Conservation (phyloP, 495 filamentous ascomycete species). For the Aspergillus mulundensis region DNA sequence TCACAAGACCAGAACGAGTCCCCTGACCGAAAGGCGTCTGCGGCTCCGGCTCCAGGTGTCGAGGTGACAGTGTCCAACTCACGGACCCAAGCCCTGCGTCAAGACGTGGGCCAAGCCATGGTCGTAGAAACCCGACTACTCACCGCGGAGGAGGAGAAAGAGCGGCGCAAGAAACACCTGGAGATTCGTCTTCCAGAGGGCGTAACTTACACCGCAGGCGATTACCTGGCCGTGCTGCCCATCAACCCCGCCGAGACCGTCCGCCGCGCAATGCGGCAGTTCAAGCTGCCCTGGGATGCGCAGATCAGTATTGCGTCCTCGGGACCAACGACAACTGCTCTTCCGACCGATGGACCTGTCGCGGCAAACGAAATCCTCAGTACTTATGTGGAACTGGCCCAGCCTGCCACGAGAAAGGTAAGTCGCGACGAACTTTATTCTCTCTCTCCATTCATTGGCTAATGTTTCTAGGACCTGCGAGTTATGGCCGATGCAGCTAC, state of each 20-base stretch:
- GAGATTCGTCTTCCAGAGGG: conserved; percentile 4
- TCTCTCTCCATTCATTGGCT: no score
- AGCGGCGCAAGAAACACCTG: not conserved
- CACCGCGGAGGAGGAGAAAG: conserved; percentile 26
- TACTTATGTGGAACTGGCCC: conserved; percentile 6
- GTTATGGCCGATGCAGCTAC: conserved; percentile 2
- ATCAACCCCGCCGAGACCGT: conserved; percentile 5
- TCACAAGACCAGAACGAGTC: conserved; percentile 2
- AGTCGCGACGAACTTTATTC: not conserved
- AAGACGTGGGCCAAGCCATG: conserved; percentile 60
- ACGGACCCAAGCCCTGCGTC: conserved; percentile 54
- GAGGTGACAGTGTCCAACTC: conserved; percentile 54
- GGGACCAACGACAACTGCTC: not conserved
- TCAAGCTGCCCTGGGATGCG: conserved; percentile 5
- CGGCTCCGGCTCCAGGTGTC: conserved; percentile 33
- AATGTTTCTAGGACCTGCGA: not conserved
- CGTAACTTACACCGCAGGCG: conserved; percentile 7
- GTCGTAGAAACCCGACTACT: conserved; percentile 54
- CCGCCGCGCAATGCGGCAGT: conserved; percentile 3
- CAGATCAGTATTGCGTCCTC: not conserved
- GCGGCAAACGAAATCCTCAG: not conserved
- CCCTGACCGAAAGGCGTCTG: conserved; percentile 24
- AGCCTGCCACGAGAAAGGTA: conserved; percentile 4
- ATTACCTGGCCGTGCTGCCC: conserved; percentile 10
- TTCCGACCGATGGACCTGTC: not conserved